phyloP scores from a whole-genome alignment of 257 asterid species.

The Mentha longifolia region DNA sequence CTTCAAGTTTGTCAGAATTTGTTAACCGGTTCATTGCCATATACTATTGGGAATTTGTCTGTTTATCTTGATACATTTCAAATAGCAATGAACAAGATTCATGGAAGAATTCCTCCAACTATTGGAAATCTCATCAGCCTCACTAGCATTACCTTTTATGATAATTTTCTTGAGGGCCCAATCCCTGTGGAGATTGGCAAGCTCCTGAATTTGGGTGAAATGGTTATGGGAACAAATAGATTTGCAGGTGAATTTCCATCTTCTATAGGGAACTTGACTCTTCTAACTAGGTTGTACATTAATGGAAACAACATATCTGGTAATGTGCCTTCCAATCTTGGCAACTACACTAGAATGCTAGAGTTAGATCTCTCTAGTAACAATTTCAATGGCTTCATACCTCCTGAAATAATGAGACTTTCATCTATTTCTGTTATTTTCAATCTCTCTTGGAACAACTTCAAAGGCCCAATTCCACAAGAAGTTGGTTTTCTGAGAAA shows the following conservation, averaged over 20 bases:
- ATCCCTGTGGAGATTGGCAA: conserved; percentile 31
- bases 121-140: conserved; percentile 37
- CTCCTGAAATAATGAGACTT: too few relatives aligned
- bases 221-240: not conserved
- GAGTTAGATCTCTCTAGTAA: conserved; percentile 21
- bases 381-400: conserved; percentile 24
- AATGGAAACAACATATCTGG: conserved; percentile 23
- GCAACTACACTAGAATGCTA: conserved; percentile 20
- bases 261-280: conserved; percentile 33
- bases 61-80: conserved; percentile 15
- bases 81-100: conserved; percentile 29
- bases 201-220: not conserved
- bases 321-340: conserved; percentile 24
- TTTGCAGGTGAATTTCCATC: conserved; percentile 6
- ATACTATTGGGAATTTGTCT: conserved; percentile 39
- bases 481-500: conserved; percentile 9
- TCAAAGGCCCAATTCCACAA: not conserved
- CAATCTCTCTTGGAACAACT: not conserved
- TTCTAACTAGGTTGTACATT: not conserved
- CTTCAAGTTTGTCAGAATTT: conserved; percentile 31
- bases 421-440: not conserved
- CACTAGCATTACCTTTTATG: conserved; percentile 7
- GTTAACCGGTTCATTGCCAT: conserved; percentile 44
- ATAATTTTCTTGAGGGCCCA: conserved; percentile 39
- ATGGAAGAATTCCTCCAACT: conserved; percentile 43